Conservation (phyloP, 2,329 filamentous ascomycete genomes). For the Fusarium sp. region DNA sequence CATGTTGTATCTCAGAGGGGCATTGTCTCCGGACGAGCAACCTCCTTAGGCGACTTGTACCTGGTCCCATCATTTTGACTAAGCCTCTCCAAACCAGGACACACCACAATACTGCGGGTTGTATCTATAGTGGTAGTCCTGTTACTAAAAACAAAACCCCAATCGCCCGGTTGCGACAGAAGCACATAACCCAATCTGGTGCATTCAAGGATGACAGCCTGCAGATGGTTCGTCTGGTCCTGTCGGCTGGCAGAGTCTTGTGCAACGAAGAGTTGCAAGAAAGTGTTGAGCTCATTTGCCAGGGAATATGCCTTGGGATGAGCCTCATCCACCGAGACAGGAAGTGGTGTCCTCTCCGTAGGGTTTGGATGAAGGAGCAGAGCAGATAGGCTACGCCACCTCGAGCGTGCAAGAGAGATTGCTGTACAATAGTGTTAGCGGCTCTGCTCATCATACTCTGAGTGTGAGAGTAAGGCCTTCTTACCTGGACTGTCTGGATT, state of each 20-base stretch:
- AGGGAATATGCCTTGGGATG: conserved; percentile 51
- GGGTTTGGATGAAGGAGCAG: conserved; percentile 57
- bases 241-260: conserved; percentile 43
- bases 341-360: conserved; percentile 53
- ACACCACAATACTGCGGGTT: conserved; percentile 40
- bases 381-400: conserved; percentile 58
- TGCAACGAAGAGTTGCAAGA: conserved; percentile 52
- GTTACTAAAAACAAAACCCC: conserved; percentile 48
- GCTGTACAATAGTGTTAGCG: conserved; percentile 11
- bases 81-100: conserved; percentile 50
- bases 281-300: conserved; percentile 50
- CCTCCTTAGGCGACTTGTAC: conserved; percentile 39
- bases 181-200: conserved; percentile 57
- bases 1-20: neutral
- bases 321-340: conserved; percentile 46
- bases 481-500: conserved; percentile 50
- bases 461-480: neutral
- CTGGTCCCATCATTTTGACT: conserved; percentile 44
- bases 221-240: conserved; percentile 55
- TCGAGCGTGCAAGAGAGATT: conserved; percentile 52
- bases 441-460: neutral
- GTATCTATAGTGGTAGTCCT: neutral
- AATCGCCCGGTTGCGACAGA: conserved; percentile 59
- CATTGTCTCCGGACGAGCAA: conserved; percentile 39
- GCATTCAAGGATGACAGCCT: conserved; percentile 56